Evolutionary conservation across 495 filamentous ascomycete genomes (phyloP).

Genomic region (Podospora pseudocomata): DNA sequence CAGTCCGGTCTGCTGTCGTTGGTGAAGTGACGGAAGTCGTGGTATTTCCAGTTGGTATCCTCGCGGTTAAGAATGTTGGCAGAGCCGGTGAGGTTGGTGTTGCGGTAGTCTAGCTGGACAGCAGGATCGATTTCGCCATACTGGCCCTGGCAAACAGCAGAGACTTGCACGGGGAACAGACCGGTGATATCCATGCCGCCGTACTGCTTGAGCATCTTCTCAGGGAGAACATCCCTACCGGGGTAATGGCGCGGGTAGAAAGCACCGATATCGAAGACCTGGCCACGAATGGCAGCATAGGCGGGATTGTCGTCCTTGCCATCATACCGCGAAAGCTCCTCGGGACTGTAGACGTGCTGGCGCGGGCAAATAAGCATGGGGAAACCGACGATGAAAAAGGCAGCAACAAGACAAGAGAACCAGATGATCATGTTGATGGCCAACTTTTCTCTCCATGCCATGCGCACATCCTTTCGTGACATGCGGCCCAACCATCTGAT

Average conservation of each 20-base stretch:
- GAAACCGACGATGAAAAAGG: conserved; percentile 88
- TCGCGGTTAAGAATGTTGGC: conserved; percentile 58
- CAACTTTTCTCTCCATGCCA: conserved; percentile 94
- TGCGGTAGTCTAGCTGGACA: conserved; percentile 77
- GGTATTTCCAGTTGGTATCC: conserved; percentile 75
- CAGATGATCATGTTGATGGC: conserved; percentile 99
- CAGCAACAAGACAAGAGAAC: conserved; percentile 71
- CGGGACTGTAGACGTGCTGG: conserved; percentile 78
- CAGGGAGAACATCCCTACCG: conserved; percentile 49
- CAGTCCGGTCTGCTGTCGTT: conserved; percentile 83
- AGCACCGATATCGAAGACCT: conserved; percentile 76
- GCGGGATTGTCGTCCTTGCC: conserved; percentile 62
- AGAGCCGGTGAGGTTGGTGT: conserved; percentile 68
- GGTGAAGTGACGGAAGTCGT: conserved; percentile 86
- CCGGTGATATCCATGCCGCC: conserved; percentile 79
- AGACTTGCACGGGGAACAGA: conserved; percentile 93
- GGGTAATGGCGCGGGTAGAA: conserved; percentile 83
- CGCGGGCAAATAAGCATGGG: conserved; percentile 85
- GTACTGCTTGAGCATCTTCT: conserved; percentile 67
- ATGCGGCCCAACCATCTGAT: conserved; percentile 78
- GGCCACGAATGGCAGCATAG: conserved; percentile 79
- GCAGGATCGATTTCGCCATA: conserved; percentile 57
- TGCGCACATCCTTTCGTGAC: conserved; percentile 87
- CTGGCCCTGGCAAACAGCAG: conserved; percentile 78
- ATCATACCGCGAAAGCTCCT: conserved; percentile 68